Percentiles rank a stretch among this genome's conserved stretches.
Conservation (phyloP, 495 filamentous ascomycete genomes). For the Hypoxylon intermedium region DNA sequence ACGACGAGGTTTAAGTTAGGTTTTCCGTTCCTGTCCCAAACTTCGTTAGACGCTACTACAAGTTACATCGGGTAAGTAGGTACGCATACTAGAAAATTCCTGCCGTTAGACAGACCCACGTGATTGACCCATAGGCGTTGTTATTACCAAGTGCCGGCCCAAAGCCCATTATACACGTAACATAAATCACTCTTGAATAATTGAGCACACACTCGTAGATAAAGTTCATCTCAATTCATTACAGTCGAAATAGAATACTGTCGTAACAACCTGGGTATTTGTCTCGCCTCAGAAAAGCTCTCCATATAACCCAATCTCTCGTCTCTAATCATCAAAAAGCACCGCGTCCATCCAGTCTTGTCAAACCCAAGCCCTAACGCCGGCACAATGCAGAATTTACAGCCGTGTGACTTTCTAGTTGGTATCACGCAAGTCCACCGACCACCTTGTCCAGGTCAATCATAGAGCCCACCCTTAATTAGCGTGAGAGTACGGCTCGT, state of each 20-base stretch:
- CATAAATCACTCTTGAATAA: no score
- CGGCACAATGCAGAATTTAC: constrained; percentile 39
- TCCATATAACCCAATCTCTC: constrained; percentile 5
- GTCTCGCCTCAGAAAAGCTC: constrained; percentile 8
- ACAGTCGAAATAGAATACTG: constrained; percentile 27
- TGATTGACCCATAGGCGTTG: constrained; percentile 35
- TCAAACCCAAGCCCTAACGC: constrained; percentile 42
- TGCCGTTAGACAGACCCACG: constrained; percentile 20
- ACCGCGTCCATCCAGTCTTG: constrained; percentile 32
- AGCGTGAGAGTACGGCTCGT: constrained; percentile 62
- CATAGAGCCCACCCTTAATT: constrained; percentile 39
- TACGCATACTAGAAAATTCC: constrained; percentile 9
- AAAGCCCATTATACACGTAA: no score
- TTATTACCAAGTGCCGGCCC: background rate
- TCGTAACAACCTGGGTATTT: constrained; percentile 32
- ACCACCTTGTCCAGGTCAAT: background rate
- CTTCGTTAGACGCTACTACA: background rate
- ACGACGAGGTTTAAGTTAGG: background rate
- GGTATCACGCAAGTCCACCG: background rate
- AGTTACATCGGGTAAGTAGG: no score
- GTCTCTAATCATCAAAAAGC: constrained; percentile 8
- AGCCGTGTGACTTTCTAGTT: background rate
- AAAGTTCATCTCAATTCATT: constrained; percentile 25
- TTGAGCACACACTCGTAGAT: background rate
- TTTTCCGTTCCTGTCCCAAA: background rate